Evolutionary conservation across 768 basidiomycete species (phyloP).

Genomic region (Mrakia frigida): DNA sequence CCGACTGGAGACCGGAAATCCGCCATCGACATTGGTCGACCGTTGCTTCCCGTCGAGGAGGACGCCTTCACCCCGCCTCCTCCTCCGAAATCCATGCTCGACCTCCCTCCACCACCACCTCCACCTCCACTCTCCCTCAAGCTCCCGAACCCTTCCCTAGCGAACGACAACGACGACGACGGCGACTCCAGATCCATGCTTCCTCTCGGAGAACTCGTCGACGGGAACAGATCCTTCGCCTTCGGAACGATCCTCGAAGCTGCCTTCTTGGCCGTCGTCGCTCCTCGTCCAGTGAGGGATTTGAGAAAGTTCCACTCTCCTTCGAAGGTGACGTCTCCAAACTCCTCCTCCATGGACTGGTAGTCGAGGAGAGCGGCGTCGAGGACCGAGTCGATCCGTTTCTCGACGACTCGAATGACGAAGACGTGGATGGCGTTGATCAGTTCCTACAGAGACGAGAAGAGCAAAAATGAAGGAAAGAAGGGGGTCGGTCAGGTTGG

Average conservation of each 20-base stretch:
- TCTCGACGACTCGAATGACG: constrained; percentile 86
- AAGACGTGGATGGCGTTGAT: constrained; percentile 95
- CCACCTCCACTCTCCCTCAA: background rate
- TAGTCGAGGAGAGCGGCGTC: constrained; percentile 79
- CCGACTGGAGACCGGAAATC: constrained; percentile 3
- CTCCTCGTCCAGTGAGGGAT: constrained; percentile 41
- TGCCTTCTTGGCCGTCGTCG: constrained; percentile 40
- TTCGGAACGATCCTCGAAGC: constrained; percentile 28
- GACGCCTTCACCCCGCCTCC: no score
- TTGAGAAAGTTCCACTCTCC: constrained; percentile 71
- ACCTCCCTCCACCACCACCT: background rate
- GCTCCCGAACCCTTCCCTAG: background rate
- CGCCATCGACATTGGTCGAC: constrained; percentile 8
- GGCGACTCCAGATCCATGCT: constrained; percentile 7
- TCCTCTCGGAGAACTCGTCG: constrained; percentile 7
- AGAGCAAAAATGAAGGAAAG: background rate
- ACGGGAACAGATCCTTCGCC: constrained; percentile 21
- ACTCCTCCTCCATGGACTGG: constrained; percentile 63
- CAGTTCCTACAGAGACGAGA: constrained; percentile 61
- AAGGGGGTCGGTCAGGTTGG: background rate
- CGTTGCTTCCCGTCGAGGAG: background rate
- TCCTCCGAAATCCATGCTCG: constrained; percentile 7
- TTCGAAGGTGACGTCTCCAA: constrained; percentile 83
- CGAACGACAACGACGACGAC: no score
- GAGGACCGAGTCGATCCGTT: constrained; percentile 76